phyloP scores from a whole-genome alignment of 345 rosid genomes.

The Cochlearia excelsa region DNA sequence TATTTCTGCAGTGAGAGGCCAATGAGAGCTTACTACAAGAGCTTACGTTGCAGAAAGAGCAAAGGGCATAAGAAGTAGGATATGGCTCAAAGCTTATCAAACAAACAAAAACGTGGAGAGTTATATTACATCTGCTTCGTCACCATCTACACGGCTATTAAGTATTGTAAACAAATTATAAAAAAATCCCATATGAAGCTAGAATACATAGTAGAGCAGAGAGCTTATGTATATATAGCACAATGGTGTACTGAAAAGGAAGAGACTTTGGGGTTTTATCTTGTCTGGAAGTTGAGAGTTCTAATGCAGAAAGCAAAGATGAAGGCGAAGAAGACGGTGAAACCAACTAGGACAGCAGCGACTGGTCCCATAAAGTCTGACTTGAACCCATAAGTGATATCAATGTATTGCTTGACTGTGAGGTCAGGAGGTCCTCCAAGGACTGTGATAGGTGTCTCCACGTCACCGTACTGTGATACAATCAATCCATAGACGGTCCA shows the following conservation, averaged over 20 bases:
- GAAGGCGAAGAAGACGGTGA: constrained; percentile 61
- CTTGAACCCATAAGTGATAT: constrained; percentile 56
- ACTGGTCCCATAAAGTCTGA: constrained; percentile 62
- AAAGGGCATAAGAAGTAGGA: too few relatives aligned
- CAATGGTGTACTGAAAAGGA: too few relatives aligned
- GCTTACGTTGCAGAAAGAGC: too few relatives aligned
- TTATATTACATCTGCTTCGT: constrained; percentile 25
- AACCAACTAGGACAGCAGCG: constrained; percentile 61
- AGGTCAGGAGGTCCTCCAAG: neutral
- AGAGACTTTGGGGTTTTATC: neutral
- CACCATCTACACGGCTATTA: constrained; percentile 15
- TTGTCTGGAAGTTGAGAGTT: constrained; percentile 69
- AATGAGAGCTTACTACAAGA: too few relatives aligned
- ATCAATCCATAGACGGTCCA: constrained; percentile 80
- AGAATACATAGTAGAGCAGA: constrained; percentile 8
- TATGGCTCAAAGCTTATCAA: neutral
- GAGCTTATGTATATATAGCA: neutral
- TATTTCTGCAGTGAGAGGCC: constrained; percentile 38
- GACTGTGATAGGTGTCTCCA: constrained; percentile 4
- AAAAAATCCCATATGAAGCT: neutral
- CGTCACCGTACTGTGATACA: constrained; percentile 71
- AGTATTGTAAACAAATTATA: neutral
- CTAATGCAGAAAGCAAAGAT: constrained; percentile 68
- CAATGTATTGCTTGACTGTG: constrained; percentile 43
- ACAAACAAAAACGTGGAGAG: neutral